Base-by-base conservation (phyloP, 306 rosid genomes). In the Rubus parviflorus region DNA sequence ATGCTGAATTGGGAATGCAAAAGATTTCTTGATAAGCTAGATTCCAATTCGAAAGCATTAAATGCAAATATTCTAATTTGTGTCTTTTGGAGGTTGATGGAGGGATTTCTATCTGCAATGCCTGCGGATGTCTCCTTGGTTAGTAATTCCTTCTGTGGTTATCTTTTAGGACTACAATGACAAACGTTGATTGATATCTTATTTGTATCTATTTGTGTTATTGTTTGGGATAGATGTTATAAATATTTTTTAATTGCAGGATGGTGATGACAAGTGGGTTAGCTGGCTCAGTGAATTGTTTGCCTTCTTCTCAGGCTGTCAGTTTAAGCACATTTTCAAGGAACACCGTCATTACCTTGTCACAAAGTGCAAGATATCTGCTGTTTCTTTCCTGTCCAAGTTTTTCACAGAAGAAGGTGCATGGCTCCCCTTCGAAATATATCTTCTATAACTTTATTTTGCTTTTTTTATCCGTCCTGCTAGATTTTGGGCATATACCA, bases 341-440 rank as follows among this genome's bases (percentile, higher is more conserved):
- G 87, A 89, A 73, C 98, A 94, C 83, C 90, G 89, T 23, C 90
- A 79, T 76, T 79, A 83, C 85, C 86, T 94, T 74, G 87, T 82
- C 57, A 81, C 79, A 19, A 89, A 87, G 70, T 86, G 87, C 91
- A 89, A 80, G 81, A 80, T 85, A 40, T 85, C 90, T 79, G 90
- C 95, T 74, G 81, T 86, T 54, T 67, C 83, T 63, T 90, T 90
- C 40, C 78, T 91, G 68, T 83, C 95, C 19, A 84, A 79, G 79
- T 90, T 87, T 78, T 92, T 88, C 88, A 89, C 91, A 38, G 93
- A 90, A 47, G 90, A 87, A 92, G 98, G 98, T 94, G 74, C 81
- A 15, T 61, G 46, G 72, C 49, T 76, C 74, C 81, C 73, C 68
- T 77, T 53, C 19, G 66, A 58, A 61, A 73, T 77, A 70, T 79